These are phyloP conservation scores for Rhododendron mucronatum DNA, from an alignment of 148 eudicot genomes.

Conservation along the genomic window DNA sequence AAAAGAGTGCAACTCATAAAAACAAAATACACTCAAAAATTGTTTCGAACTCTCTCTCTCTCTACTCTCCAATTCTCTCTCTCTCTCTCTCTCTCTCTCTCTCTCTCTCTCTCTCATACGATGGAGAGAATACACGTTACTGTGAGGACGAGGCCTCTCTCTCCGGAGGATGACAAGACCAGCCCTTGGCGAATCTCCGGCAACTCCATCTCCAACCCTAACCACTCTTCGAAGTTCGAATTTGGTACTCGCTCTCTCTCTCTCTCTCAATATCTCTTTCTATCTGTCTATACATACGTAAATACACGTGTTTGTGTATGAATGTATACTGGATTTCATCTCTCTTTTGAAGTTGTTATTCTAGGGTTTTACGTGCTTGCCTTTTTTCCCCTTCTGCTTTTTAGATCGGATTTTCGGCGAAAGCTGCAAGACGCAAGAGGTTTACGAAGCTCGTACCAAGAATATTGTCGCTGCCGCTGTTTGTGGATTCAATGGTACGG, in stretches of 20 bases:
- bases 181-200: conserved; percentile 86
- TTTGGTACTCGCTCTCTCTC: conserved; percentile 39
- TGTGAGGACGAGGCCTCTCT: conserved; percentile 76
- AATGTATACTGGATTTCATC: not conserved
- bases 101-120: not conserved
- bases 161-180: conserved; percentile 64
- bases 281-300: not conserved
- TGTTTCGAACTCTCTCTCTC: not conserved
- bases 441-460: conserved; percentile 66
- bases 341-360: not conserved
- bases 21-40: not conserved
- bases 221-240: conserved; percentile 54
- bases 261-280: not conserved
- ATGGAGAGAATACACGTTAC: conserved; percentile 94
- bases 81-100: not conserved
- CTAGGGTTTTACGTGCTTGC: conserved; percentile 5
- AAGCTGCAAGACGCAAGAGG: conserved; percentile 61
- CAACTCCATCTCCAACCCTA: conserved; percentile 52
- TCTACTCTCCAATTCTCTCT: not conserved
- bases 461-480: conserved; percentile 86
- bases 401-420: conserved; percentile 77
- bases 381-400: not conserved
- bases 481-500: conserved; percentile 77
- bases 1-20: not conserved
- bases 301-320: not conserved